Base-by-base conservation (phyloP, 495 filamentous ascomycete species). In the Usnea hakonensis region DNA sequence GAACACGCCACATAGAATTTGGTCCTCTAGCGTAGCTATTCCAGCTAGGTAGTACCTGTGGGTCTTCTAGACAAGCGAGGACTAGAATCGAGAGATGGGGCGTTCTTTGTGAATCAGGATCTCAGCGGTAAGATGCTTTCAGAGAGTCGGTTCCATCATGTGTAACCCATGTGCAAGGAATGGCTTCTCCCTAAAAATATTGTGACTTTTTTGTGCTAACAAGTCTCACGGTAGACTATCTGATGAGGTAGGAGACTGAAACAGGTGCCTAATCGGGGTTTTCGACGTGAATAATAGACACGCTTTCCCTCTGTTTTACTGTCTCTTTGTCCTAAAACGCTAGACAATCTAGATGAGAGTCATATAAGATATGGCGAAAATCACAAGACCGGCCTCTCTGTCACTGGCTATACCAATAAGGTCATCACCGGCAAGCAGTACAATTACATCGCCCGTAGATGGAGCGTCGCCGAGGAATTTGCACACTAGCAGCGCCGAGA, bases 401-500 rank as follows among this genome's bases (percentile, higher is more conserved):
- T 62, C 62, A 11, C 26, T 69, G 30, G 38, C 62, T n/a, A 54
- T 65, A 43, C 60, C 68, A 30, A 53, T 33, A 52, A 58, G 46
- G 28, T 52, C 46, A 28, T 67, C 68, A 21, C 52, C 60, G 10
- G 60, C 67, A 5, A 65, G 62, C 52, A 65, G 62, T 28, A 43
- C 60, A 11, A 58, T 67, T 13, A 63, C 60, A 16, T 69, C 68
- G 19, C 37, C 59, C 10, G 55, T 59, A 33, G 62, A 65, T 26
- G 17, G 48, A 26, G 57, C 60, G 5, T 65, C 68, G n/a, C 68
- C 65, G 36, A 32, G 50, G 46, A 14, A 23, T 50, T 32, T 50
- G 26, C 46, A 28, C 46, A 32, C 48, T 52, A 52, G 28, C 5
- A 52, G 10, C 6, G 48, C 48, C 48, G 48, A 52, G 48, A 52